Evolutionary conservation across 2,329 filamentous ascomycete genomes (phyloP), one percentile per base, ranked within the genome.

Genomic region (Colletotrichum costaricense): DNA sequence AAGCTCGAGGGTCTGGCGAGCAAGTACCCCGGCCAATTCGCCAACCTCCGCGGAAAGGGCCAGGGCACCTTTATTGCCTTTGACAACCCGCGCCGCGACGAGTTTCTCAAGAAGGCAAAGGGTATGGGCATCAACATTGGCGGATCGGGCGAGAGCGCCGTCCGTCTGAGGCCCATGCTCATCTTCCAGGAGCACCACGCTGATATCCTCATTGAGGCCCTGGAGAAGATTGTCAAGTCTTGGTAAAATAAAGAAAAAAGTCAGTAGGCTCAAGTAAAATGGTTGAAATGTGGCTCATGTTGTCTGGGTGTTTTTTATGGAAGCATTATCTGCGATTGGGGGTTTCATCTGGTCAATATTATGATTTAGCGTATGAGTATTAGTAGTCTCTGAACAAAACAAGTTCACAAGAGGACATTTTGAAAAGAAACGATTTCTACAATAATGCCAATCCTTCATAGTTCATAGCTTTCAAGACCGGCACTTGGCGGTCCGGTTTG

Each of bases 11-110:
- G 81, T 49, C 88, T 98, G 56, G 89, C 91, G 42, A 80, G 87
- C 79, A 89, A 91, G 82, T 96, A 94, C 82, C 95, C 95, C 1
- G 88, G 88, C 46, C 89, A 96, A 82, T 93, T 98, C 83, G 85
- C 90, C 80, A 97, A 97, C 86, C 88, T 98, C 74, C 90, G 95
- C 78, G 95, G 95, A 67, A 94, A 97, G 86, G 93, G 93, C 63
- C 93, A 94, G 85, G 95, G 95, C 77, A 98, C 95, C 11, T 98
- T 97, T 82, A 94, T 98, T 80, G 95, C 95, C 63, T 98, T 95
- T 87, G 95, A 98, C 83, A 93, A 90, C 80, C 94, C 94, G 68
- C 87, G 91, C 78, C 88, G 95, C 72, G 95, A 98, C 80, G 90
- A 93, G 80, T 93, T 98, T 84, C 83, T 98, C 75, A 89, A 85